Percentiles rank a stretch among this genome's conserved stretches.
Evolutionary conservation across 1,139 yeast genomes (phyloP).

Genomic region (Saccharomyces hybrid): DNA sequence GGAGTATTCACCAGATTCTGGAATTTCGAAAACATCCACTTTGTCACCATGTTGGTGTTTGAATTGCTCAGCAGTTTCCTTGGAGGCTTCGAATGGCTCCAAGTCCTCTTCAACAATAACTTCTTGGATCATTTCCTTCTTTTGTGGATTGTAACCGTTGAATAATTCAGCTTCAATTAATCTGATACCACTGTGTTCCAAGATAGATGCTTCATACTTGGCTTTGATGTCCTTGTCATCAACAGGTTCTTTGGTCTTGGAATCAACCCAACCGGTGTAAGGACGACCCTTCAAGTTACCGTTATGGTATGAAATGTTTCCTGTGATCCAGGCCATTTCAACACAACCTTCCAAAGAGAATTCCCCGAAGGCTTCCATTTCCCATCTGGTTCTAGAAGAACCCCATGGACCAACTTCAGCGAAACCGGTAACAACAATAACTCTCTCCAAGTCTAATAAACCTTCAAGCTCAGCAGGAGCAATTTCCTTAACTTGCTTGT

Average conservation of each 20-base stretch:
- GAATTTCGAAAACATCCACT: slow-evolving; percentile 85
- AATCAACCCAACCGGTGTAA: slow-evolving; percentile 95
- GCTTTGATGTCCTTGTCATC: slow-evolving; percentile 89
- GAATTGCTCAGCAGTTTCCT: slow-evolving; percentile 93
- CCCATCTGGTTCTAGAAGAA: slow-evolving; percentile 98
- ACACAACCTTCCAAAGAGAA: slow-evolving; percentile 97
- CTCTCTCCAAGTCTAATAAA: slow-evolving; percentile 82
- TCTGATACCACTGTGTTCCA: slow-evolving; percentile 94
- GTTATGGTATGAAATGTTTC: slow-evolving; percentile 85
- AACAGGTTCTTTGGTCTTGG: slow-evolving; percentile 86
- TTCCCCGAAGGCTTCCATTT: slow-evolving; percentile 92
- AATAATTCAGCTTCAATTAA: slow-evolving; percentile 92
- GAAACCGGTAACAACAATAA: slow-evolving; percentile 93
- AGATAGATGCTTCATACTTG: slow-evolving; percentile 79
- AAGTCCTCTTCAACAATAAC: slow-evolving; percentile 92
- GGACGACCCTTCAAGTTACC: slow-evolving; percentile 84
- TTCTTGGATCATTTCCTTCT: slow-evolving; percentile 90
- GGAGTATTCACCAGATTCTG: slow-evolving; percentile 85
- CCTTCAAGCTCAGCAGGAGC: slow-evolving; percentile 77
- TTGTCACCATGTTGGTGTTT: slow-evolving; percentile 88
- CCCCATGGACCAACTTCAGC: slow-evolving; percentile 99
- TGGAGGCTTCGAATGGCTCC: slow-evolving; percentile 90
- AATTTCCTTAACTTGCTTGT: slow-evolving; percentile 59
- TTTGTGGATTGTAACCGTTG: slow-evolving; percentile 86
- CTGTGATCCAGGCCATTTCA: slow-evolving; percentile 99